A percentile compares a stretch with the other conserved stretches of the same genome.
These are phyloP conservation scores for Penicillium simplicissimum DNA, from an alignment of 495 filamentous ascomycete genomes.

Conservation along the genomic window DNA sequence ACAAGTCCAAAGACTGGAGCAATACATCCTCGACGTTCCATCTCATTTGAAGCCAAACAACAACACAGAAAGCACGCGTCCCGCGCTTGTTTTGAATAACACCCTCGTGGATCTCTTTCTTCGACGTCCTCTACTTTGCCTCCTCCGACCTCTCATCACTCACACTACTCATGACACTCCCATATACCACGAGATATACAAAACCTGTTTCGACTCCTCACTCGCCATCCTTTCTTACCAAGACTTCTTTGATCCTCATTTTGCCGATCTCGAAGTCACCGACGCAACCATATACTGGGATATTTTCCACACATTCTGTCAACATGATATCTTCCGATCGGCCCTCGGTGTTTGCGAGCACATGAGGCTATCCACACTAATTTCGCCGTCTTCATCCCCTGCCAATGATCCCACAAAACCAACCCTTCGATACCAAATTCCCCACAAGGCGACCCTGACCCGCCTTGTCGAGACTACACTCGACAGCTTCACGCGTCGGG, in stretches of 20 bases:
- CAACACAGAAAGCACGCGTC: not conserved
- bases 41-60: constrained; percentile 9
- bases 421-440: not conserved
- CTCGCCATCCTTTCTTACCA: constrained; percentile 28
- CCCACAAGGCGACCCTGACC: constrained; percentile 25
- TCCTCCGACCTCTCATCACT: constrained; percentile 21
- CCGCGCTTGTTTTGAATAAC: constrained; percentile 13
- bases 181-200: constrained; percentile 16
- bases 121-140: constrained; percentile 28
- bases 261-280: constrained; percentile 19
- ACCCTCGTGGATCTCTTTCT: constrained; percentile 25
- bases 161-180: not conserved
- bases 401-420: not conserved
- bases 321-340: constrained; percentile 28
- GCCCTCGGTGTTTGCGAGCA: constrained; percentile 29
- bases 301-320: constrained; percentile 26
- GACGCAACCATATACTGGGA: constrained; percentile 26
- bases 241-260: constrained; percentile 29
- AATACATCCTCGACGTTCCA: constrained; percentile 15
- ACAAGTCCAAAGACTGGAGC: constrained; percentile 17
- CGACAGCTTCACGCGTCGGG: constrained; percentile 23
- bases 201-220: constrained; percentile 23
- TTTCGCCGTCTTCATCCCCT: not conserved
- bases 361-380: constrained; percentile 15
- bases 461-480: constrained; percentile 27